phyloP scores from a whole-genome alignment of 441 rosid species.

The Adansonia rubrostipa region DNA sequence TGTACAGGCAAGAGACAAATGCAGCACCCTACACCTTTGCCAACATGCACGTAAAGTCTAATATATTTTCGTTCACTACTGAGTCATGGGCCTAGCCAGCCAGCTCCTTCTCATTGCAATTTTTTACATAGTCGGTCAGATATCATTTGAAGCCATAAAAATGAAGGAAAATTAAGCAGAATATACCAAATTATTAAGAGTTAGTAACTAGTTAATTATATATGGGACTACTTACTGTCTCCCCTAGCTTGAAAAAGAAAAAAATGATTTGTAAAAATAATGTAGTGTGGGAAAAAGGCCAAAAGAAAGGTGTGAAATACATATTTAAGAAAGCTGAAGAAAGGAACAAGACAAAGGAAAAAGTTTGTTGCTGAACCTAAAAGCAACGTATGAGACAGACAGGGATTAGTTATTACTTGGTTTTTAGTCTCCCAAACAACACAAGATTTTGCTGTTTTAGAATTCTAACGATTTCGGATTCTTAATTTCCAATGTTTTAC shows the following conservation, averaged over 20 bases:
- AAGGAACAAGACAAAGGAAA: too few species aligned
- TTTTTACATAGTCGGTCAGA: background rate
- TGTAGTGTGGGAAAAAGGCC: background rate
- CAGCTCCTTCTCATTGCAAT: background rate
- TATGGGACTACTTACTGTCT: too few species aligned
- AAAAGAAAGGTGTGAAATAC: background rate
- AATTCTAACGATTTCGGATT: too few species aligned
- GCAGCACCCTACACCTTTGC: slow-evolving; percentile 23
- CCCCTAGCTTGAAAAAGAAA: background rate
- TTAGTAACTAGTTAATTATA: too few species aligned
- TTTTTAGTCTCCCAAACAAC: too few species aligned
- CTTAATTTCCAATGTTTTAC: too few species aligned
- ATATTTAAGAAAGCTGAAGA: background rate
- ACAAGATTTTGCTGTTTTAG: too few species aligned
- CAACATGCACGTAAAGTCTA: background rate
- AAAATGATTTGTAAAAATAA: too few species aligned
- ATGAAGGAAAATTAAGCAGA: background rate
- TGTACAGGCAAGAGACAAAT: slow-evolving; percentile 33
- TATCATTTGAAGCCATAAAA: background rate
- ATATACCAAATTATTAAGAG: background rate
- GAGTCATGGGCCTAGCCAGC: background rate
- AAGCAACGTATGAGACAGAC: too few species aligned
- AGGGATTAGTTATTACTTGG: too few species aligned
- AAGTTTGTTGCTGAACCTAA: too few species aligned
- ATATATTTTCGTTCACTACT: background rate